These are phyloP conservation scores for Clavariopsis aquatica DNA, from an alignment of 495 filamentous ascomycete species.

Conservation along the genomic window DNA sequence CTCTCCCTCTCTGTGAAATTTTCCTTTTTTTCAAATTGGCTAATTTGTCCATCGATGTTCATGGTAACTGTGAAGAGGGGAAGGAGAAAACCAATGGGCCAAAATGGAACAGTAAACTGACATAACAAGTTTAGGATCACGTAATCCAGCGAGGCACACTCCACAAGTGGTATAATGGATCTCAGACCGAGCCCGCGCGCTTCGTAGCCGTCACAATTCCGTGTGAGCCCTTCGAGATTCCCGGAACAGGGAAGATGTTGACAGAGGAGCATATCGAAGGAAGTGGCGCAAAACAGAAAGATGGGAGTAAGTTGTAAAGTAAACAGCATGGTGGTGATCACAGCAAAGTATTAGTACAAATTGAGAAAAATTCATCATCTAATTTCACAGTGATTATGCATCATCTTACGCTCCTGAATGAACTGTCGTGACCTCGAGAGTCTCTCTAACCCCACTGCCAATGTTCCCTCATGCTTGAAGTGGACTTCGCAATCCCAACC, in stretches of 20 bases:
- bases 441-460: background rate
- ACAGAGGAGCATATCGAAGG: conserved; percentile 20
- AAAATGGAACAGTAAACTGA: too few relatives aligned
- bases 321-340: too few relatives aligned
- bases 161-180: conserved; percentile 35
- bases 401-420: background rate
- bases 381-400: background rate
- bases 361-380: background rate
- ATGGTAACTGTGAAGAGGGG: too few relatives aligned
- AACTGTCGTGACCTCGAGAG: background rate
- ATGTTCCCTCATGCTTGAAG: background rate
- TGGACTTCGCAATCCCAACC: background rate
- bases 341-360: too few relatives aligned
- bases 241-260: conserved; percentile 27
- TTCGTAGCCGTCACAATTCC: conserved; percentile 36
- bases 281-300: conserved; percentile 6
- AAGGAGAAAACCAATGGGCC: too few relatives aligned
- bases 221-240: conserved; percentile 34
- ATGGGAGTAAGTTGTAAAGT: conserved; percentile 16
- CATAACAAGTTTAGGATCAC: conserved; percentile 26
- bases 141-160: conserved; percentile 37
- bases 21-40: too few relatives aligned
- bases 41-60: too few relatives aligned
- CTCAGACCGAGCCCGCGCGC: conserved; percentile 32
- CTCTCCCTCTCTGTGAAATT: too few relatives aligned